Evolutionary conservation across 805 yeast species (phyloP).

Genomic region (Metschnikowia corniflorae): DNA sequence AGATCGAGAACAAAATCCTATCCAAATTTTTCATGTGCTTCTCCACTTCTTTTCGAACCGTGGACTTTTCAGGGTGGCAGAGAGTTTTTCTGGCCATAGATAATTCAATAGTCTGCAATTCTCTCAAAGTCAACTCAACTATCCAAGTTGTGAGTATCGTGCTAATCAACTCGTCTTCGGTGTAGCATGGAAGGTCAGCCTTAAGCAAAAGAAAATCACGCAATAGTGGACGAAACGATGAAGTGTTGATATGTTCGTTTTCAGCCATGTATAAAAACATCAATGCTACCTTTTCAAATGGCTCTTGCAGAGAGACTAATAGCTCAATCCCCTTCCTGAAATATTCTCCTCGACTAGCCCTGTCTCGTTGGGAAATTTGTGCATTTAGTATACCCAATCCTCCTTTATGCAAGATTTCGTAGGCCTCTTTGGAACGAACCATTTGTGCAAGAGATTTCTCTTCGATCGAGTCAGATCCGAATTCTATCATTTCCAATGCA

Average conservation of each 20-base stretch:
- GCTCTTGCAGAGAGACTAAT: conserved; percentile 59
- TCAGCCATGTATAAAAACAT: conserved; percentile 30
- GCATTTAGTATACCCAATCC: conserved; percentile 17
- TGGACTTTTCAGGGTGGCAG: too few species aligned
- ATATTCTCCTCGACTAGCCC: neutral
- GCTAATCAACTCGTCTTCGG: conserved; percentile 30
- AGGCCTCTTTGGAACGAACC: conserved; percentile 55
- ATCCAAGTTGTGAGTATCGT: conserved; percentile 63
- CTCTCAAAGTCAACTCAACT: too few species aligned
- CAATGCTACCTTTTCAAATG: conserved; percentile 68
- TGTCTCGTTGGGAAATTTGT: too few species aligned
- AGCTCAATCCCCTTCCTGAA: conserved; percentile 31
- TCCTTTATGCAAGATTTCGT: conserved; percentile 33
- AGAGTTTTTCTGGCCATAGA: too few species aligned
- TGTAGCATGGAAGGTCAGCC: conserved; percentile 22
- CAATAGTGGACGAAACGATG: conserved; percentile 23
- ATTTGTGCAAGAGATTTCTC: conserved; percentile 30
- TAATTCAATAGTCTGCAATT: too few species aligned
- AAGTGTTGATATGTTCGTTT: conserved; percentile 8
- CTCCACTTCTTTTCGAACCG: neutral
- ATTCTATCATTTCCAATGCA: conserved; percentile 44
- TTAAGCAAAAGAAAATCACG: conserved; percentile 34
- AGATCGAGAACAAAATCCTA: conserved; percentile 37
- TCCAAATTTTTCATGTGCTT: neutral
- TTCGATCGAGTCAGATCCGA: neutral